A percentile compares a stretch with the other conserved stretches of the same genome.
These are phyloP conservation scores for Rubus parviflorus DNA, from an alignment of 306 rosid species.

Conservation along the genomic window DNA sequence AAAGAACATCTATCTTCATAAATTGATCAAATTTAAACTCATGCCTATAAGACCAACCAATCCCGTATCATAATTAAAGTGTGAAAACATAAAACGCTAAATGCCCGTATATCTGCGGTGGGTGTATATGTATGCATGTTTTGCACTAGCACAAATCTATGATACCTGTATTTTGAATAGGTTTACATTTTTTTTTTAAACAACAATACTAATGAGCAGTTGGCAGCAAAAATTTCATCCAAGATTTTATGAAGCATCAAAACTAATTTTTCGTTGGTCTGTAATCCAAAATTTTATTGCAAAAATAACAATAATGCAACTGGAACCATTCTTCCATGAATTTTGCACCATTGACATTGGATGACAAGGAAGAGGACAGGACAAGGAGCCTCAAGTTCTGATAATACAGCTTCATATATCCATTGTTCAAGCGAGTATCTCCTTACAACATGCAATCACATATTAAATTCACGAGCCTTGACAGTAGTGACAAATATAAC, in stretches of 20 bases:
- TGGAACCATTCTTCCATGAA: conserved; percentile 1
- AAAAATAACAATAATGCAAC: conserved; percentile 4
- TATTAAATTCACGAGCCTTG: background rate
- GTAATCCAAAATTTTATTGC: background rate
- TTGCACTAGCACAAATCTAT: background rate
- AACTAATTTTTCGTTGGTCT: background rate
- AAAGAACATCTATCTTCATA: conserved; percentile 13
- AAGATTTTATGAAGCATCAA: background rate
- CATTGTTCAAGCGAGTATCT: background rate
- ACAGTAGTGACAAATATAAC: background rate
- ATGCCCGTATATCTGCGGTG: background rate
- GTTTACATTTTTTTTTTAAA: too few relatives aligned
- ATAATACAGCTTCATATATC: background rate
- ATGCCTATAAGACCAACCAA: background rate
- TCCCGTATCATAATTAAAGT: background rate
- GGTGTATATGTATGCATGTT: background rate
- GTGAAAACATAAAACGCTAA: background rate
- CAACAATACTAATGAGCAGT: too few relatives aligned
- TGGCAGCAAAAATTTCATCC: background rate
- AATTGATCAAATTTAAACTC: background rate
- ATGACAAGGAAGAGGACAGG: conserved; percentile 7
- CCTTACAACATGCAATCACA: background rate
- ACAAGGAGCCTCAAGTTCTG: conserved; percentile 16
- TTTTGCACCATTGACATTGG: conserved; percentile 4
- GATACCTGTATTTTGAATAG: background rate